Evolutionary conservation across 2,329 filamentous ascomycete species (phyloP).

Genomic region (Ilyonectria destructans): DNA sequence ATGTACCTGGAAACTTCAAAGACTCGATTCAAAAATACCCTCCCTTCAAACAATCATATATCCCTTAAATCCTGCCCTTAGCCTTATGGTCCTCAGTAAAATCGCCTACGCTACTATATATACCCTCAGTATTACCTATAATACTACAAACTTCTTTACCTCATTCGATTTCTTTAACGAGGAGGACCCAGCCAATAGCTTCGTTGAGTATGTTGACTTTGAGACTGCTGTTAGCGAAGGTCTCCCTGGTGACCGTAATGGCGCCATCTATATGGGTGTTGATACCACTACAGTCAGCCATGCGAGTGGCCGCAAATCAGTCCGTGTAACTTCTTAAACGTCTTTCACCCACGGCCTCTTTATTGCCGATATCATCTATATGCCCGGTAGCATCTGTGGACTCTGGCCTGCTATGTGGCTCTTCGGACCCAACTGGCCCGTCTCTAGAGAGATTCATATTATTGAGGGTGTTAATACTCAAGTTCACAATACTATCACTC

Average conservation of each 20-base stretch:
- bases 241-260: constrained; percentile 72
- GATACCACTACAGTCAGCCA: constrained; percentile 73
- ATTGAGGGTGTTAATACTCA: constrained; percentile 83
- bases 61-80: constrained; percentile 45
- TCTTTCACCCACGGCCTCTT: constrained; percentile 80
- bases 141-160: constrained; percentile 70
- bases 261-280: constrained; percentile 78
- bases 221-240: constrained; percentile 70
- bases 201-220: constrained; percentile 78
- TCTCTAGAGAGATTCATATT: constrained; percentile 83
- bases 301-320: constrained; percentile 75
- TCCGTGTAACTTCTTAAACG: constrained; percentile 79
- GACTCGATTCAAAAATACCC: no score
- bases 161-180: constrained; percentile 70
- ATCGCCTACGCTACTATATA: constrained; percentile 56
- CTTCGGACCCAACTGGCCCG: constrained; percentile 81
- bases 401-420: constrained; percentile 84
- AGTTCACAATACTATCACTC: constrained; percentile 73
- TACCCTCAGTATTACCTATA: constrained; percentile 64
- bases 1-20: no score
- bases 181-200: constrained; percentile 81
- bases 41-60: constrained; percentile 44
- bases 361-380: constrained; percentile 81
- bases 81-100: constrained; percentile 50
- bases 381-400: constrained; percentile 81